Conservation (phyloP, 2,329 filamentous ascomycete genomes). For the Thielaviopsis punctulata region DNA sequence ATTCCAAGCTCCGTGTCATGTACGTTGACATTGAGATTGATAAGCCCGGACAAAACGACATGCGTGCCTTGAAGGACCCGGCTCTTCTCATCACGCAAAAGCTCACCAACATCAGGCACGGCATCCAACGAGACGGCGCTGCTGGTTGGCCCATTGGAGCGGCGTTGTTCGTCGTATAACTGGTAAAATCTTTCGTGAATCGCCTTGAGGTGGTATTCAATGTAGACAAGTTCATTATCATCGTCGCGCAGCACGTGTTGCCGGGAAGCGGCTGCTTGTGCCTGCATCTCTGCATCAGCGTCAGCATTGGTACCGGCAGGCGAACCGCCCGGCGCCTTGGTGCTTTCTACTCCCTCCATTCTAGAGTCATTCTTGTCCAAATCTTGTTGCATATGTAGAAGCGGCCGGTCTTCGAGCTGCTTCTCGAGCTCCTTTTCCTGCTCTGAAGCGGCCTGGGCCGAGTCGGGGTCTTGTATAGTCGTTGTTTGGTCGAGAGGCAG, state of each 20-base stretch:
- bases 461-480: conserved; percentile 51
- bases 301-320: conserved; percentile 16
- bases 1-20: conserved; percentile 71
- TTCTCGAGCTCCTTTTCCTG: conserved; percentile 78
- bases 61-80: conserved; percentile 57
- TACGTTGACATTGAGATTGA: conserved; percentile 66
- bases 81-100: conserved; percentile 70
- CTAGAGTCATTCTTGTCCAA: conserved; percentile 64
- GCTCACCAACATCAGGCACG: conserved; percentile 69
- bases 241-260: conserved; percentile 78
- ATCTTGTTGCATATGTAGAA: conserved; percentile 83
- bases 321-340: conserved; percentile 16
- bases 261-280: conserved; percentile 24
- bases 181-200: conserved; percentile 72
- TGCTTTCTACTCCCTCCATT: conserved; percentile 30
- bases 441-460: conserved; percentile 47
- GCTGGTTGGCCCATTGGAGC: not conserved
- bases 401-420: conserved; percentile 72
- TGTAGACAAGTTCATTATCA: conserved; percentile 61
- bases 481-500: conserved; percentile 26
- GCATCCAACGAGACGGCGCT: conserved; percentile 16
- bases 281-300: conserved; percentile 17
- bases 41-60: conserved; percentile 79
- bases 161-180: conserved; percentile 44
- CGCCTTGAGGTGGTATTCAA: conserved; percentile 57